phyloP scores from a whole-genome alignment of 345 rosid species.

The Syzygium grande region DNA sequence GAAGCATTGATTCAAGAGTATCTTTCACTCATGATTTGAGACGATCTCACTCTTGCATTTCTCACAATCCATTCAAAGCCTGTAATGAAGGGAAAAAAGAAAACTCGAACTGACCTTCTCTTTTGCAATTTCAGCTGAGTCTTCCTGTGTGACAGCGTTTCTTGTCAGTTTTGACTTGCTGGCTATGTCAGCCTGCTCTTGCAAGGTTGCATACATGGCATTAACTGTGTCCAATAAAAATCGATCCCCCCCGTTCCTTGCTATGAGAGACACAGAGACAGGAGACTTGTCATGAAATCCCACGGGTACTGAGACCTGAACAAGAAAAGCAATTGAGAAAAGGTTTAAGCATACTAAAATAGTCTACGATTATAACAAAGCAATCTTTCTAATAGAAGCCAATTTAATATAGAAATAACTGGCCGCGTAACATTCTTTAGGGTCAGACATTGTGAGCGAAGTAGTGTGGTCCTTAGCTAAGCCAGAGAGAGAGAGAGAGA shows the following conservation, averaged over 20 bases:
- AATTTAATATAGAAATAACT: not conserved
- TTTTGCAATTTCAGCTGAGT: slow-evolving; percentile 77
- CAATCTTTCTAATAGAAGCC: not conserved
- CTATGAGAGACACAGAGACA: slow-evolving; percentile 75
- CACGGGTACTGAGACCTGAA: slow-evolving; percentile 68
- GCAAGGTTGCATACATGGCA: slow-evolving; percentile 56
- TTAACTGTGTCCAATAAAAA: slow-evolving; percentile 73
- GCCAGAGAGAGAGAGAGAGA: not conserved
- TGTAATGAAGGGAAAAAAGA: not conserved
- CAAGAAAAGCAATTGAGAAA: not conserved
- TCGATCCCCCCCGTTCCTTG: slow-evolving; percentile 80
- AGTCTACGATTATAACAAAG: not conserved
- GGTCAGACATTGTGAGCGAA: not conserved
- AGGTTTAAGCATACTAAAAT: not conserved
- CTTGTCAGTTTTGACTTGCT: slow-evolving; percentile 36
- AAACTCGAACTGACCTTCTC: slow-evolving; percentile 50
- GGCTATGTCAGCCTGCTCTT: slow-evolving; percentile 50
- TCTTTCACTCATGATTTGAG: not conserved
- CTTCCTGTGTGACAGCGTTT: slow-evolving; percentile 34
- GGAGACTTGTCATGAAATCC: slow-evolving; percentile 69
- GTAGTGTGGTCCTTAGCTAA: not conserved
- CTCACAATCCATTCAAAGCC: not conserved
- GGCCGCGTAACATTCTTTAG: not conserved
- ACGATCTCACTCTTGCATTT: not conserved
- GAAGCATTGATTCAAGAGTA: not conserved